Percentiles rank a stretch among this genome's conserved stretches.
These are phyloP conservation scores for Phylloporus sp. DNA, from an alignment of 768 basidiomycete species.

Conservation along the genomic window DNA sequence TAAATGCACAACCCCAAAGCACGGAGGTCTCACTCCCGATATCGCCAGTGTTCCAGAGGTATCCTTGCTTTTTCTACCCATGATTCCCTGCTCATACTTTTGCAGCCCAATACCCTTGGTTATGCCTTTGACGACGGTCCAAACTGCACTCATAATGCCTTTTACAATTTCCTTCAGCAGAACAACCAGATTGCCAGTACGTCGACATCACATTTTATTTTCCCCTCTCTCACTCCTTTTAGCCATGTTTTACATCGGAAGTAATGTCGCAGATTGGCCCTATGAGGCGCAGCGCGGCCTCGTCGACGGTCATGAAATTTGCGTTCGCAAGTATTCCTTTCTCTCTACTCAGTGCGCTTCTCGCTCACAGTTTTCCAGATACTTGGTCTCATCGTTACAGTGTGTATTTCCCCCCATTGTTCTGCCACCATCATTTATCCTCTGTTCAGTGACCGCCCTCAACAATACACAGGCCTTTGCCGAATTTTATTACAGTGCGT, in stretches of 20 bases:
- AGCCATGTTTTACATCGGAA: slow-evolving; percentile 65
- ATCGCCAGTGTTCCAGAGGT: slow-evolving; percentile 48
- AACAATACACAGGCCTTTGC: slow-evolving; percentile 67
- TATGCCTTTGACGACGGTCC: slow-evolving; percentile 66
- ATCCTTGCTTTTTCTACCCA: slow-evolving; percentile 1
- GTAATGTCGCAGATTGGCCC: slow-evolving; percentile 54
- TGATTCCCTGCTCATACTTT: neutral
- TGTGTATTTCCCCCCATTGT: slow-evolving; percentile 24
- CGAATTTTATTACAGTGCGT: slow-evolving; percentile 70
- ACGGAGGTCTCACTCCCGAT: slow-evolving; percentile 41
- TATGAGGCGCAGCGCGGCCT: slow-evolving; percentile 51
- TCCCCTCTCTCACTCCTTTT: neutral
- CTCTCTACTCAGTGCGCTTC: neutral
- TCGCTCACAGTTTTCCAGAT: slow-evolving; percentile 12
- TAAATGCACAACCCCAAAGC: slow-evolving; percentile 48
- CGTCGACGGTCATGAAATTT: slow-evolving; percentile 57
- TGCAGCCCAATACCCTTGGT: slow-evolving; percentile 48
- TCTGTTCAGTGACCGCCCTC: slow-evolving; percentile 49
- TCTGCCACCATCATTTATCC: neutral
- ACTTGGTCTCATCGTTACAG: slow-evolving; percentile 43
- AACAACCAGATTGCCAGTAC: slow-evolving; percentile 57
- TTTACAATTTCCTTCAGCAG: slow-evolving; percentile 50
- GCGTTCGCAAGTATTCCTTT: slow-evolving; percentile 46
- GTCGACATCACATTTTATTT: neutral
- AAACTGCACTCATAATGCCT: slow-evolving; percentile 60